Base-by-base conservation (phyloP, 2,329 filamentous ascomycete species). In the Diaporthe sp. region DNA sequence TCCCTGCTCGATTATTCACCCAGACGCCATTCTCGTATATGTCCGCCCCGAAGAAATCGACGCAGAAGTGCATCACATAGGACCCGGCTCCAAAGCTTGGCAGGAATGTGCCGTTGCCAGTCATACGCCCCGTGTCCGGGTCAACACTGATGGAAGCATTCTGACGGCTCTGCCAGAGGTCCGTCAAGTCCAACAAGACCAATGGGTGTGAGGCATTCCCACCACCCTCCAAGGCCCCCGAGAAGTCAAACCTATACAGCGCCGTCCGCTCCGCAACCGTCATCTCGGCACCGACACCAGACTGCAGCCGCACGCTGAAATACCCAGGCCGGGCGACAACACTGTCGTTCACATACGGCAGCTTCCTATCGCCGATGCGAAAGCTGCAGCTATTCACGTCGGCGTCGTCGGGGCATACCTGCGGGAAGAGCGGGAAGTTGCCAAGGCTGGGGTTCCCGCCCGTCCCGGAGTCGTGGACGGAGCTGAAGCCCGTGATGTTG, bases 81-180 rank as follows among this genome's bases (percentile, higher is more conserved):
- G 81, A 87, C 0, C 91, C 91, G 13, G 88, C 86, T 0, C 92
- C 92, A 77, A 93, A 93, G 51, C 89, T 92, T 1, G 91, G 91
- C 4, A 83, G 82, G 75, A 92, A 93, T 0, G 86, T 88, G 1
- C 90, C 91, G 68, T 87, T 89, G 20, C 90, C 91, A 8, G 84
- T 88, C 60, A 93, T 85, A 55, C 90, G 85, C 0, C 90, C 91
- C 2, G 85, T 90, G 1, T 81, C 79, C 0, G 81, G 76, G 75
- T 92, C 85, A 0, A 92, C 87, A 6, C 82, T 84, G 28, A 91
- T 84, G 3, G 83, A 86, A 1, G 86, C 89, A 72, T 90, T 88
- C 39, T 84, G 86, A 0, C 84, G 81, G 60, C 88, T 87, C 74
- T 88, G 83, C 39, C 90, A 88, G 4, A 93, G 82, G 79, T 93